Evolutionary conservation across 371 early-diverging fungal species (phyloP), one percentile per base, ranked within the genome.

Genomic region (Capillidium heterosporum): DNA sequence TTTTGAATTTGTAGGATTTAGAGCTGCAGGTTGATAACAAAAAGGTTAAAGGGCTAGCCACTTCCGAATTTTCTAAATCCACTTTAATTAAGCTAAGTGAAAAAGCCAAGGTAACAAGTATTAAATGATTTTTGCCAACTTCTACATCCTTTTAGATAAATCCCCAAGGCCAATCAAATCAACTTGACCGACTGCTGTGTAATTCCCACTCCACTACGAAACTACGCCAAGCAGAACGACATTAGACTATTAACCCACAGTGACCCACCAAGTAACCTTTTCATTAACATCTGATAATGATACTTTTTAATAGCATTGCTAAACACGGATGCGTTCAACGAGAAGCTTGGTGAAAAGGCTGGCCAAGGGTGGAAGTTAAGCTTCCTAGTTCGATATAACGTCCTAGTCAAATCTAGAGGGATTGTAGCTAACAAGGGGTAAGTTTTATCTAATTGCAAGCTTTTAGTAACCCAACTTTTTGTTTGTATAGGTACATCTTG

Each of bases 121-220:
- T n/a, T 40, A 40, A 40, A 40, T n/a, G 10, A n/a, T n/a, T 40
- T 13, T 40, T 40, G n/a, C n/a, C 40, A 40, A 13, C n/a, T 13
- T 13, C 10, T 40, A 40, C 40, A 40, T 40, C 40, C 40, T 13
- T 40, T 40, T 40, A 40, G 40, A 40, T 0, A 40, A 40, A 40
- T n/a, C 11, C 51, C 51, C 4, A 15, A 17, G 19, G 51, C 29
- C 4, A 50, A 50, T 31, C 51, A 50, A 24, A 31, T 50, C 19
- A 50, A 50, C 31, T 31, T 50, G 17, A 27, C 51, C 17, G 51
- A 50, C 32, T 50, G 51, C 31, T 50, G 51, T 50, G 51, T 50
- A 27, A 50, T 50, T 11, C 51, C 51, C 24, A 50, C 21, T 10
- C 17, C 17, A 27, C 31, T 50, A 31, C 24, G 51, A 17, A 29